These are phyloP conservation scores for Dichotomopilus funicola DNA, from an alignment of 2,329 filamentous ascomycete species.

Conservation along the genomic window DNA sequence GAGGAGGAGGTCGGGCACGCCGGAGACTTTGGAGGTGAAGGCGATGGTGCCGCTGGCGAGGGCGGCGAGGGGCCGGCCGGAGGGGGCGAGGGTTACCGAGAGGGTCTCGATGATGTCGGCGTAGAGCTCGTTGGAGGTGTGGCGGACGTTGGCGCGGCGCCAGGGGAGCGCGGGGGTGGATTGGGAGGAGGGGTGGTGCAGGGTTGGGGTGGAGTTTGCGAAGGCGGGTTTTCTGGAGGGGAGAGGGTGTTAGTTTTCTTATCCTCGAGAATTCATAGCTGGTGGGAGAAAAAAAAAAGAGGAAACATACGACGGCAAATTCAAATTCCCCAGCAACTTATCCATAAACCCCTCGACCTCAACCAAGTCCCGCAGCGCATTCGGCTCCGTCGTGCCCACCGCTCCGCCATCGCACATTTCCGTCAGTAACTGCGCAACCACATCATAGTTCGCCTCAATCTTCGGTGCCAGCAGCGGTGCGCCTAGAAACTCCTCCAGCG, in stretches of 20 bases:
- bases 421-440: constrained; percentile 83
- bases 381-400: constrained; percentile 86
- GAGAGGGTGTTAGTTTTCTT: not conserved
- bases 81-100: constrained; percentile 81
- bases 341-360: constrained; percentile 88
- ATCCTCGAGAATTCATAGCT: not conserved
- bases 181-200: constrained; percentile 35
- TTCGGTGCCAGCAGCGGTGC: constrained; percentile 78
- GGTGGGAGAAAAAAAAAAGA: not conserved
- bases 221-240: constrained; percentile 13
- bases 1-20: constrained; percentile 82
- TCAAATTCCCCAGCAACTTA: constrained; percentile 81
- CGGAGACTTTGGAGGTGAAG: constrained; percentile 92
- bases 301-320: constrained; percentile 58
- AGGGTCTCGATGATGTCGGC: constrained; percentile 92
- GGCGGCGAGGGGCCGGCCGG: constrained; percentile 77
- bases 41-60: constrained; percentile 88
- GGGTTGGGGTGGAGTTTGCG: constrained; percentile 22
- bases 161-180: constrained; percentile 64
- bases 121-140: constrained; percentile 95
- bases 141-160: constrained; percentile 84
- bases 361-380: constrained; percentile 83
- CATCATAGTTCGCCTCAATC: constrained; percentile 85
- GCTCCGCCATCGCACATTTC: constrained; percentile 95
- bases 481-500: constrained; percentile 88